Evolutionary conservation across 2,329 filamentous ascomycete species (phyloP), one percentile per base, ranked within the genome.

Genomic region (Chaetomium globosum): DNA sequence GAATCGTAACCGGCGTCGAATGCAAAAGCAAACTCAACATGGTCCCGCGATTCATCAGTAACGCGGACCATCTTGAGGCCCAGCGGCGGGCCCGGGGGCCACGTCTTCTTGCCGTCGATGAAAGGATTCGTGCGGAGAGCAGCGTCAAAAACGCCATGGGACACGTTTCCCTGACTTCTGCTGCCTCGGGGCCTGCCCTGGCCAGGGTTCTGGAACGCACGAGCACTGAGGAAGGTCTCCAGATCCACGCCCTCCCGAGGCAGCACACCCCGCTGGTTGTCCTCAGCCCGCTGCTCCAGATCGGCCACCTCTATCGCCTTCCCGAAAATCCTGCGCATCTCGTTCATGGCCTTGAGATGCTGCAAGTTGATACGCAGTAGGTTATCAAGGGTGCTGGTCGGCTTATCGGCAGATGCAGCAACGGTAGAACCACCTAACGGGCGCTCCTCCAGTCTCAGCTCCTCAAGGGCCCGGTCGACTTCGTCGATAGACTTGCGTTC

Each of bases 61-160:
- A 84, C 64, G 67, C 80, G 79, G 71, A 89, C 86, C 93, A 99
- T 97, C 9, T 88, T 88, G 63, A 99, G 80, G 0, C 95, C 95
- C 19, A 90, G 91, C 39, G 90, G 88, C 1, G 92, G 86, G 59
- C 88, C 88, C 36, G 86, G 83, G 3, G 93, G 93, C 93, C 93
- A 97, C 59, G 91, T 87, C 69, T 95, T 92, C 73, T 92, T 93
- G 56, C 91, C 92, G 71, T 93, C 90, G 66, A 96, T 87, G 73
- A 97, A 94, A 13, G 91, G 83, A 73, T 97, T 97, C 43, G 89
- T 85, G 53, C 91, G 85, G 33, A 91, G 80, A 23, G 89, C 88
- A 36, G 92, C 82, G 60, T 92, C 88, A 1, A 88, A 86, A 59
- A 95, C 84, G 1, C 83, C 83, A 28, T 39, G 36, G 12, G 13